Percentiles rank a stretch among this genome's conserved stretches.
Evolutionary conservation across 2,329 filamentous ascomycete species (phyloP).

Genomic region (Botrytis fragariae): DNA sequence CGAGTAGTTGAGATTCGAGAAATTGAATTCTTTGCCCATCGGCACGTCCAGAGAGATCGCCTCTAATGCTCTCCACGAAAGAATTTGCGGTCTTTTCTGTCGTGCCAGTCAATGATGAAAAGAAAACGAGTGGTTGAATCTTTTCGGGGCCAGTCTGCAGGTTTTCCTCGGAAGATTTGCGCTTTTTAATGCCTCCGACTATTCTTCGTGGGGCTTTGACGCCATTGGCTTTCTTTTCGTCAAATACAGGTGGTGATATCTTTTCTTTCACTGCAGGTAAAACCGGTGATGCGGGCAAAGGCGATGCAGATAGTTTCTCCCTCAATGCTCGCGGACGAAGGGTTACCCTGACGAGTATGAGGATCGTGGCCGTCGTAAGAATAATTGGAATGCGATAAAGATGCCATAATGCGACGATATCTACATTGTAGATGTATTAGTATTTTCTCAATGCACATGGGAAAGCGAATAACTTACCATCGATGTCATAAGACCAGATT

Average conservation of each 20-base stretch:
- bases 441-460: not conserved
- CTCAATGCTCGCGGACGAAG: slow-evolving; percentile 37
- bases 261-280: slow-evolving; percentile 31
- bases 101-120: slow-evolving; percentile 80
- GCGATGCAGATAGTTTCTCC: slow-evolving; percentile 36
- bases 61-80: slow-evolving; percentile 55
- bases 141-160: slow-evolving; percentile 40
- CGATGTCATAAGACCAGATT: slow-evolving; percentile 25
- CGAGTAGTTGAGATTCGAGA: slow-evolving; percentile 62
- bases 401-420: slow-evolving; percentile 44
- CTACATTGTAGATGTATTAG: slow-evolving; percentile 23
- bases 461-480: slow-evolving; percentile 23
- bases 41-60: slow-evolving; percentile 33
- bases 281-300: slow-evolving; percentile 29
- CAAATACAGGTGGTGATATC: slow-evolving; percentile 7
- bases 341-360: slow-evolving; percentile 40
- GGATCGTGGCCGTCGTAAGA: slow-evolving; percentile 40
- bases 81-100: slow-evolving; percentile 71
- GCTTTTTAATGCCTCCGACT: slow-evolving; percentile 36
- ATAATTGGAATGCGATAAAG: slow-evolving; percentile 46
- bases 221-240: slow-evolving; percentile 28
- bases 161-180: slow-evolving; percentile 34
- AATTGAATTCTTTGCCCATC: slow-evolving; percentile 40
- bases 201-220: slow-evolving; percentile 42
- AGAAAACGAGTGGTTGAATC: slow-evolving; percentile 79